These are phyloP conservation scores for Acer saccharum DNA, from an alignment of 345 rosid species.

Conservation along the genomic window DNA sequence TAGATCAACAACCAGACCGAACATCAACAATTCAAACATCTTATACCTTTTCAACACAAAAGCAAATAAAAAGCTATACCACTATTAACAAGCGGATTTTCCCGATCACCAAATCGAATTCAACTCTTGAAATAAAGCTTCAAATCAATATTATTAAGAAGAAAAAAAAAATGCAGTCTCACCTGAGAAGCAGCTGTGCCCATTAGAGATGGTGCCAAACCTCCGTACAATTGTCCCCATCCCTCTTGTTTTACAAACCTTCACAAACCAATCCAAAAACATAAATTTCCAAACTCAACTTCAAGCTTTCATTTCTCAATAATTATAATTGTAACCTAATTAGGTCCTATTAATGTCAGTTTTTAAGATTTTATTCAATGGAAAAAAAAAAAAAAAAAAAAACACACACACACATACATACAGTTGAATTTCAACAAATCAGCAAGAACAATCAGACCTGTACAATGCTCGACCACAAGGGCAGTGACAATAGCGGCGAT, in stretches of 20 bases:
- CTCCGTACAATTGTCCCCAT: conserved; percentile 91
- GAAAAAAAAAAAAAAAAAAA: no score
- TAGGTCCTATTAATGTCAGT: background rate
- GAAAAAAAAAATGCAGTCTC: conserved; percentile 14
- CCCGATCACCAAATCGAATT: background rate
- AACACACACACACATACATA: no score
- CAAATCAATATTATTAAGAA: background rate
- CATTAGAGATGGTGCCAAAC: conserved; percentile 75
- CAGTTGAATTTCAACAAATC: no score
- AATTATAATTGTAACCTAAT: background rate
- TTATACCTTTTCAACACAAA: background rate
- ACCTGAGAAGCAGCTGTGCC: conserved; percentile 99
- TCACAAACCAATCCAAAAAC: conserved; percentile 8
- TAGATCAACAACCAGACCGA: conserved; percentile 7
- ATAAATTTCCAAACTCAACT: background rate
- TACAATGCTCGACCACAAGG: no score
- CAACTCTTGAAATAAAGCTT: background rate
- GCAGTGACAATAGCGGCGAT: no score
- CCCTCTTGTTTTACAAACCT: conserved; percentile 96
- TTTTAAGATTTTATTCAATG: no score
- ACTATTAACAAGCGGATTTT: background rate
- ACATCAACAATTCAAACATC: background rate
- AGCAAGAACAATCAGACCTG: no score
- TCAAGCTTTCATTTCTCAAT: conserved; percentile 5
- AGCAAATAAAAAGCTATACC: background rate